These are phyloP conservation scores for Escallonia herrerae DNA, from an alignment of 129 eudicot genomes.

Conservation along the genomic window DNA sequence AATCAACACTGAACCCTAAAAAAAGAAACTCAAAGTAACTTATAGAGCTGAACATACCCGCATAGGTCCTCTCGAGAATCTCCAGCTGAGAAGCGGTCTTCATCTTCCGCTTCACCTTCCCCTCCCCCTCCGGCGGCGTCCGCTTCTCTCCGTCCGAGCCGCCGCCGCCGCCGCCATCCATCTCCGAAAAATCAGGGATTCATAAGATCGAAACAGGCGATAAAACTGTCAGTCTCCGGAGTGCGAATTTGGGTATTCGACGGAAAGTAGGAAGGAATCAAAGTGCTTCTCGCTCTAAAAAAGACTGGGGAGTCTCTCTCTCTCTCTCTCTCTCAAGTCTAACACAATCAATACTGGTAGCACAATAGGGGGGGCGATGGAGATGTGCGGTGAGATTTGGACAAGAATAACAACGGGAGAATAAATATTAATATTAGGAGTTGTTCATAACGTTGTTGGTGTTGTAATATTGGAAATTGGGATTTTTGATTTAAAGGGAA, in stretches of 20 bases:
- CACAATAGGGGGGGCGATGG: slow-evolving; percentile 23
- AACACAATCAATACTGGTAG: slow-evolving; percentile 12
- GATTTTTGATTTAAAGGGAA: slow-evolving; percentile 27
- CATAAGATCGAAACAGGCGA: not conserved
- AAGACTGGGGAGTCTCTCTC: slow-evolving; percentile 15
- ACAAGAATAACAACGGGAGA: slow-evolving; percentile 24
- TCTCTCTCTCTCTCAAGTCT: slow-evolving; percentile 17
- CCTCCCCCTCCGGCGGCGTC: slow-evolving; percentile 43
- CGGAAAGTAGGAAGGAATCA: slow-evolving; percentile 11
- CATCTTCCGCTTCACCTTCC: slow-evolving; percentile 74
- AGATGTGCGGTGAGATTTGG: slow-evolving; percentile 69
- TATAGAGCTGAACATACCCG: slow-evolving; percentile 34
- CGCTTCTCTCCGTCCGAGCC: slow-evolving; percentile 33
- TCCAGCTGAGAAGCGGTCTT: slow-evolving; percentile 92
- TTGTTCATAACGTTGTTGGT: not conserved
- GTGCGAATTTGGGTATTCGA: slow-evolving; percentile 13
- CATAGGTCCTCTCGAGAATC: slow-evolving; percentile 78
- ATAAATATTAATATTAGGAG: slow-evolving; percentile 13
- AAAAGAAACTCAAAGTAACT: not conserved
- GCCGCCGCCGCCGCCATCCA: slow-evolving; percentile 24
- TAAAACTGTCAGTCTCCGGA: too few species aligned
- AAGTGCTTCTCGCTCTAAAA: slow-evolving; percentile 11
- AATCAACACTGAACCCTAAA: not conserved
- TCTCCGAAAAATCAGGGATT: slow-evolving; percentile 3
- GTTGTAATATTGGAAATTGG: not conserved